phyloP scores from a whole-genome alignment of 257 asterid species.

The Solanum megistacrolobum region DNA sequence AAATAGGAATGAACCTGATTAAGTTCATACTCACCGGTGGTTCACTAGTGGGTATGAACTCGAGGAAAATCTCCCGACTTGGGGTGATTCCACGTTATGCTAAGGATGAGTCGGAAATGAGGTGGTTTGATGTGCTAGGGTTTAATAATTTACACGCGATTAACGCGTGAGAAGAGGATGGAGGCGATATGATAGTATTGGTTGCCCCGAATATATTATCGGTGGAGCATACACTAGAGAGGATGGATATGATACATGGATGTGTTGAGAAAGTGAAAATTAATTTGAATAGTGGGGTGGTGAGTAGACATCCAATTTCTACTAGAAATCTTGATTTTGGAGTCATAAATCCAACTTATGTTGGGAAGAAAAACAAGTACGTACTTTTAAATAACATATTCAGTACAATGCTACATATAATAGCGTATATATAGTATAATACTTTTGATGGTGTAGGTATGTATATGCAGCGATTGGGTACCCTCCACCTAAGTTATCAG shows the following conservation, averaged over 20 bases:
- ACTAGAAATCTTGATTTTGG: constrained; percentile 56
- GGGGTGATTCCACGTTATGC: constrained; percentile 63
- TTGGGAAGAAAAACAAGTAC: constrained; percentile 44
- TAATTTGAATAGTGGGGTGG: constrained; percentile 34
- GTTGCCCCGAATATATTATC: constrained; percentile 55
- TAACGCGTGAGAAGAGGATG: constrained; percentile 76
- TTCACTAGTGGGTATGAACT: constrained; percentile 36
- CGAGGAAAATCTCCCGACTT: constrained; percentile 43
- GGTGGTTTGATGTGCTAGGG: constrained; percentile 52
- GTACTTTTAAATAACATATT: background rate
- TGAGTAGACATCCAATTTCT: constrained; percentile 45
- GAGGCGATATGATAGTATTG: constrained; percentile 40
- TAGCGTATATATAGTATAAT: background rate
- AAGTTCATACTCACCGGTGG: constrained; percentile 37
- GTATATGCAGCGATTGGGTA: constrained; percentile 31
- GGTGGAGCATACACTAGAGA: constrained; percentile 48
- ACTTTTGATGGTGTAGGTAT: constrained; percentile 1
- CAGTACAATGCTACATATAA: no score
- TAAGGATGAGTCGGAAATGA: constrained; percentile 45
- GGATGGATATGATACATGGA: constrained; percentile 63
- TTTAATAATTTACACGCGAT: constrained; percentile 41
- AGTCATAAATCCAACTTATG: constrained; percentile 51
- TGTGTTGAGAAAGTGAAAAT: constrained; percentile 54
- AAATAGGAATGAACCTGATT: constrained; percentile 45
- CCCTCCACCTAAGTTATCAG: constrained; percentile 29